A percentile compares a stretch with the other conserved stretches of the same genome.
These are phyloP conservation scores for Flaveria sonorensis DNA, from an alignment of 129 eudicot species.

Conservation along the genomic window DNA sequence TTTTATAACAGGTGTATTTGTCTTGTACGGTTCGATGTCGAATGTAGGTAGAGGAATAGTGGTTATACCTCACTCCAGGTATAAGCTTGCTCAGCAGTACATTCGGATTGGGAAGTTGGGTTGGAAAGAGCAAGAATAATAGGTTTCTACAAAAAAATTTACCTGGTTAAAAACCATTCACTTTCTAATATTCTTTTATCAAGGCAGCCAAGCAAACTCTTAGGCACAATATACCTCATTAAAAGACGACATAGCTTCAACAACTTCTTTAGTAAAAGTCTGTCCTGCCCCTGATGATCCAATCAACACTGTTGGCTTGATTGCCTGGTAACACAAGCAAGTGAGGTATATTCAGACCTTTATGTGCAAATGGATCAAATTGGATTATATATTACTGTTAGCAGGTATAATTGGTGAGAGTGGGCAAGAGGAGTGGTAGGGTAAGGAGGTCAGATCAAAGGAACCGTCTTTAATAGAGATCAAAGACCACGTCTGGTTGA, in stretches of 20 bases:
- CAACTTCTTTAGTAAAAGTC: constrained; percentile 89
- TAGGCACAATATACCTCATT: constrained; percentile 61
- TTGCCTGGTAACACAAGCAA: constrained; percentile 46
- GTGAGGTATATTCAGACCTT: background rate
- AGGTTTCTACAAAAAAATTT: constrained; percentile 70
- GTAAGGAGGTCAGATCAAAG: background rate
- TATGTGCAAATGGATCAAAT: background rate
- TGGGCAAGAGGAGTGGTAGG: background rate
- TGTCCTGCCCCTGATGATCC: constrained; percentile 98
- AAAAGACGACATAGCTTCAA: constrained; percentile 79
- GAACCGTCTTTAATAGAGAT: background rate
- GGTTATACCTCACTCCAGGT: constrained; percentile 83
- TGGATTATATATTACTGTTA: background rate
- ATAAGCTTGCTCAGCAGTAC: constrained; percentile 98
- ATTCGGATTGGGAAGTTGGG: constrained; percentile 97
- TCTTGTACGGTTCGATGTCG: background rate
- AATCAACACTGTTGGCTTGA: constrained; percentile 92
- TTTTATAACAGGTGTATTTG: background rate
- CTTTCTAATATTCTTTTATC: constrained; percentile 1
- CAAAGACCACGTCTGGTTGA: constrained; percentile 3
- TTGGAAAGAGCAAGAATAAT: constrained; percentile 91
- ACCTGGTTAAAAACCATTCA: constrained; percentile 2
- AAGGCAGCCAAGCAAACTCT: background rate
- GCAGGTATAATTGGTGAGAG: background rate
- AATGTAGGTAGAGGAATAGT: constrained; percentile 18